Conservation (phyloP, 257 asterid genomes). For the Voacanga thouarsii region DNA sequence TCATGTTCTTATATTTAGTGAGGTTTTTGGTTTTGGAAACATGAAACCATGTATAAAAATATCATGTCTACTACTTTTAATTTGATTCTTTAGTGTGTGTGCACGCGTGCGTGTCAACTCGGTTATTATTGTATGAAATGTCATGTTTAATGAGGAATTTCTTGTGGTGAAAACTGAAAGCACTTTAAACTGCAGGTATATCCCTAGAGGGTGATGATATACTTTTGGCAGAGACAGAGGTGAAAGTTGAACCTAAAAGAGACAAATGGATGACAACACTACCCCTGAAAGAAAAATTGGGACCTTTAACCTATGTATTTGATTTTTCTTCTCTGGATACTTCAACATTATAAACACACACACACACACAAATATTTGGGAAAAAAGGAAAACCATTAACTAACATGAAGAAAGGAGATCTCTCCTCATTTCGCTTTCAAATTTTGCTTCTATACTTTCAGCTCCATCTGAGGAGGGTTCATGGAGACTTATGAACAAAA, state of each 20-base stretch:
- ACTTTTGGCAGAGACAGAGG: no score
- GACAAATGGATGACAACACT: conserved; percentile 98
- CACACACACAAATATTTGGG: no score
- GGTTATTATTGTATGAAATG: neutral
- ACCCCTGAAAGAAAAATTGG: conserved; percentile 93
- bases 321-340: no score
- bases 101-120: neutral
- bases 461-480: no score
- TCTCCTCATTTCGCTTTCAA: no score
- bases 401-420: neutral
- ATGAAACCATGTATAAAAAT: neutral
- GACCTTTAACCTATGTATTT: neutral
- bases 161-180: conserved; percentile 20
- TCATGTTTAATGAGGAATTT: neutral
- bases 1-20: neutral
- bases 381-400: neutral
- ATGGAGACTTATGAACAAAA: no score
- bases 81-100: neutral
- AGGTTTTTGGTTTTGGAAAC: neutral
- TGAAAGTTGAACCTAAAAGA: conserved; percentile 58
- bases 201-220: conserved; percentile 97
- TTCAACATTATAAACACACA: no score
- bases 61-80: neutral
- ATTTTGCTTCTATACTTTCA: no score
- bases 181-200: conserved; percentile 58